Evolutionary conservation across 306 rosid genomes (phyloP).

Genomic region (Canavalia gladiata): DNA sequence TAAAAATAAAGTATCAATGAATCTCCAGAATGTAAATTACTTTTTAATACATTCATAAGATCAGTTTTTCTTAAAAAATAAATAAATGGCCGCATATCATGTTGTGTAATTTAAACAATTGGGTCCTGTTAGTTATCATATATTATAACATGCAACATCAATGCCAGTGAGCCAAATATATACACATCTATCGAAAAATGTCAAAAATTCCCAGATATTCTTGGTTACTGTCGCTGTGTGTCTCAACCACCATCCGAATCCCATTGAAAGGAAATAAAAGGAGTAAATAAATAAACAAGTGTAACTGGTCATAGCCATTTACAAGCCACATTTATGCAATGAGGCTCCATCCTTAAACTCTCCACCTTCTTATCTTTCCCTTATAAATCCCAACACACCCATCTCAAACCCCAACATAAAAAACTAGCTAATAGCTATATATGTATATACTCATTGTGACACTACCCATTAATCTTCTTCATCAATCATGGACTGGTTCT

Average conservation of each 20-base stretch:
- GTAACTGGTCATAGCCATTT: constrained; percentile 7
- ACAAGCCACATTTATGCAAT: constrained; percentile 49
- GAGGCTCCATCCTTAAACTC: neutral
- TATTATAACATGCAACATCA: neutral
- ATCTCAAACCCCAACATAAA: constrained; percentile 38
- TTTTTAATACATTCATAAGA: no score
- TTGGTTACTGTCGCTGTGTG: constrained; percentile 42
- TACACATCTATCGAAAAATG: neutral
- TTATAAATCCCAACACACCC: constrained; percentile 32
- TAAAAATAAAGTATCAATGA: no score
- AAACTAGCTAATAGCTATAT: neutral
- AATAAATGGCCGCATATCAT: neutral
- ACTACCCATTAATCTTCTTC: neutral
- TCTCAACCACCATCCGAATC: constrained; percentile 59
- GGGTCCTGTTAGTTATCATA: neutral
- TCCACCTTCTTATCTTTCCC: constrained; percentile 34
- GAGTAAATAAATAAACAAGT: neutral
- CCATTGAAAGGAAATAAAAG: constrained; percentile 27
- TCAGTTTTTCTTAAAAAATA: no score
- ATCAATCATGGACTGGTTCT: constrained; percentile 87
- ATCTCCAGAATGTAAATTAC: no score
- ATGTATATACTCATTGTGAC: neutral
- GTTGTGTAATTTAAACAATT: neutral
- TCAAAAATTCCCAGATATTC: constrained; percentile 25
- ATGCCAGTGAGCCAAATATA: neutral